Evolutionary conservation across 345 rosid genomes (phyloP).

Genomic region (Hirschfeldia incana): DNA sequence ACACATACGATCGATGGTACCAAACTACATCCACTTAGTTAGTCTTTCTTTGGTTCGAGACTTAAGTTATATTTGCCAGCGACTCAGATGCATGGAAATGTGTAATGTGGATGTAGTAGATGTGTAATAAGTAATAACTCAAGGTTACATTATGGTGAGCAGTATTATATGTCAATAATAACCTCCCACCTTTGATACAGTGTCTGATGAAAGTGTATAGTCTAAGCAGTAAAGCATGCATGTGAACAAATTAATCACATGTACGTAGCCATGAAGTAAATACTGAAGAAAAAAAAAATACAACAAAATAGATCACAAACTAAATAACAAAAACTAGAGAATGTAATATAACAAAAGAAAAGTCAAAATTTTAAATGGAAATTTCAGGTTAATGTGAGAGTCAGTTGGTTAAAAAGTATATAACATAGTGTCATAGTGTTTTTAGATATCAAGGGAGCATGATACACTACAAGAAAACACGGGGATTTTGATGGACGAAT

Average conservation of each 20-base stretch:
- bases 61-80: not conserved
- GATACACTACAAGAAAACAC: too few species aligned
- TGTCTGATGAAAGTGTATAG: slow-evolving; percentile 8
- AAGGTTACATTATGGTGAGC: not conserved
- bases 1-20: not conserved
- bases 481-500: too few species aligned
- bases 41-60: not conserved
- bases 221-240: not conserved
- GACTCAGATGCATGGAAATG: not conserved
- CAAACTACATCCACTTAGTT: not conserved
- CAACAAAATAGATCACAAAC: not conserved
- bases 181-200: slow-evolving; percentile 4
- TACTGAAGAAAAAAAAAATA: not conserved
- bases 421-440: not conserved
- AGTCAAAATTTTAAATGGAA: too few species aligned
- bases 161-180: slow-evolving; percentile 2
- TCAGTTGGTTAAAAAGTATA: not conserved
- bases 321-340: not conserved
- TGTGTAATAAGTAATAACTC: not conserved
- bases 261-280: not conserved
- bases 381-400: not conserved
- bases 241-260: not conserved
- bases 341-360: not conserved
- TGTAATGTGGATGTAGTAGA: not conserved
- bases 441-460: not conserved